A percentile compares a stretch with the other conserved stretches of the same genome.
Evolutionary conservation across 2,329 filamentous ascomycete genomes (phyloP).

Genomic region (Calonectria pauciramosa): DNA sequence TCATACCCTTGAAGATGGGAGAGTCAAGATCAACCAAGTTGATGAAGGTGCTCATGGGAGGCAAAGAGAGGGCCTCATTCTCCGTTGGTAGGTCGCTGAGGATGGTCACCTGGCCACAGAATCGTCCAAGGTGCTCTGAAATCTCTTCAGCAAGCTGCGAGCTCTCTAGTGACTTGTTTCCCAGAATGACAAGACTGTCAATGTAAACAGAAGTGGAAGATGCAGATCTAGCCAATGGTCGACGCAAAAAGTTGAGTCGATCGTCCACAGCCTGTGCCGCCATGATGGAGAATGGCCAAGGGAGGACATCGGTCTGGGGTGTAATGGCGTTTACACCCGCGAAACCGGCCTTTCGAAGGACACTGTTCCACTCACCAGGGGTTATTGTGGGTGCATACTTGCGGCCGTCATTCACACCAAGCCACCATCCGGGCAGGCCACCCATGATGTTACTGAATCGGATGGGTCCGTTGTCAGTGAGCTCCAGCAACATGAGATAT

Average conservation of each 20-base stretch:
- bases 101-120: neutral
- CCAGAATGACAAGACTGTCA: neutral
- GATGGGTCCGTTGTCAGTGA: neutral
- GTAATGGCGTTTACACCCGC: neutral
- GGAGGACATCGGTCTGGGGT: neutral
- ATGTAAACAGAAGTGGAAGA: neutral
- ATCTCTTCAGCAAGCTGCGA: neutral
- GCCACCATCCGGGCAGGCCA: neutral
- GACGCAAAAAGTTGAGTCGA: neutral
- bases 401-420: neutral
- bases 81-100: neutral
- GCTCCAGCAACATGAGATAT: neutral
- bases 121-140: neutral
- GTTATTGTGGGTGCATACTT: neutral
- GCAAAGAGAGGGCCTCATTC: neutral
- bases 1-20: neutral
- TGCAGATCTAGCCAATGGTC: neutral
- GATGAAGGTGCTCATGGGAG: neutral
- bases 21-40: neutral
- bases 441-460: neutral
- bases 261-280: neutral
- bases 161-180: neutral
- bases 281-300: neutral
- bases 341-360: neutral
- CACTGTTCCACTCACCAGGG: neutral